Evolutionary conservation across 2,329 filamentous ascomycete genomes (phyloP).

Genomic region (Fonsecaea monophora): DNA sequence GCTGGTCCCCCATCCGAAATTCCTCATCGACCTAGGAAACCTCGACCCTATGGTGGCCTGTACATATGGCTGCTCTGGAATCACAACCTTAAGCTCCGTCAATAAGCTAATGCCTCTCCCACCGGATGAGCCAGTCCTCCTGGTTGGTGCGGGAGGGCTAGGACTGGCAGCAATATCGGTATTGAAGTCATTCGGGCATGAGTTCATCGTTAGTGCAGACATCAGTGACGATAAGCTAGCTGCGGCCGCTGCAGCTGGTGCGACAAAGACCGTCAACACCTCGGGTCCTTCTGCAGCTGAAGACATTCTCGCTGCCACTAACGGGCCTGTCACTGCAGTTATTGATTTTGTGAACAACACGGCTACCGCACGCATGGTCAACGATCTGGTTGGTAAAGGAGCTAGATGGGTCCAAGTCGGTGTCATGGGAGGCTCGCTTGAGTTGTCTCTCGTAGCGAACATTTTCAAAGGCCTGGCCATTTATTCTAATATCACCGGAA

Average conservation of each 20-base stretch:
- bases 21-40: conserved; percentile 30
- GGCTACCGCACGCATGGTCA: conserved; percentile 23
- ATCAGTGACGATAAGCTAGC: conserved; percentile 21
- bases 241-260: conserved; percentile 26
- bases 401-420: conserved; percentile 33
- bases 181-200: conserved; percentile 25
- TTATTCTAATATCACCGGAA: conserved; percentile 25
- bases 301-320: conserved; percentile 16
- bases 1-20: conserved; percentile 30
- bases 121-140: conserved; percentile 20
- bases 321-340: conserved; percentile 24
- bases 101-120: conserved; percentile 6
- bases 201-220: conserved; percentile 27
- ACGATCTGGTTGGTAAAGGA: conserved; percentile 25
- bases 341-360: conserved; percentile 37
- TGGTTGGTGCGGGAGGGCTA: conserved; percentile 30
- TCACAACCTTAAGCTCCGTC: conserved; percentile 21
- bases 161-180: conserved; percentile 32
- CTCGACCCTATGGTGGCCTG: conserved; percentile 46
- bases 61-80: conserved; percentile 24
- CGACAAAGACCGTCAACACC: conserved; percentile 20
- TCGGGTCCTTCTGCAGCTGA: conserved; percentile 5
- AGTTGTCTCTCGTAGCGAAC: conserved; percentile 26
- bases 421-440: conserved; percentile 30
- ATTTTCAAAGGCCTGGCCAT: conserved; percentile 26